Base-by-base conservation (phyloP, 1,284 basidiomycete species). In the Ganoderma sinense region DNA sequence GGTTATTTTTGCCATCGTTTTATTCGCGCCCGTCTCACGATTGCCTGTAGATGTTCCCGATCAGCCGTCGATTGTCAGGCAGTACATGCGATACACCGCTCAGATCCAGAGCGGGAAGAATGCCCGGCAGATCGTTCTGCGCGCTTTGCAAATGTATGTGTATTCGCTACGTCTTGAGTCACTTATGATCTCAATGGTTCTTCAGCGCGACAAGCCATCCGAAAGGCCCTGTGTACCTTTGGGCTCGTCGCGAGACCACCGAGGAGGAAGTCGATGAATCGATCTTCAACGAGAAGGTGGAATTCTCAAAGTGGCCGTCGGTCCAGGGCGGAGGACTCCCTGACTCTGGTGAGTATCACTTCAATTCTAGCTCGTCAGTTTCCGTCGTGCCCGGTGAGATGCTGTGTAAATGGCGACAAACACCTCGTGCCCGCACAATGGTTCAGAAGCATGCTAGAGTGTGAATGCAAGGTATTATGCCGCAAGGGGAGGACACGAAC, bases 151-250 rank as follows among this genome's bases (percentile, higher is more conserved):
- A 75, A 88, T 90, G 89, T 90, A 10, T 56, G 53, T 56, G 14
- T 7, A 10, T 26, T 51, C 48, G 26, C n/a, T 1, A 18, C 29
- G 7, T 31, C 29, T 56, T 16, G 65, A 48, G 13, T 51, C 41
- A 61, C 39, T 31, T 16, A 69, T 23, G 2, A 13, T 26, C 20
- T 7, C 65, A 4, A 39, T 51, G 10, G 23, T 4, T 26, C 23
- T 53, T 26, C 11, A 91, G 90, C 72, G 89, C 91, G 4, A 87
- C 79, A 39, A 91, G 89, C 69, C 86, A 89, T 40, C 91, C 91
- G 0, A 87, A 87, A 76, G 91, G 91, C 0, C 91, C 91, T 0
- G 90, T 91, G 0, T 93, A 93, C 77, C 82, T 93, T 6, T 92
- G 90, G 89, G 90, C 85, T n/a, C 84, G 90, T 29, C 84, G 92